A percentile compares a stretch with the other conserved stretches of the same genome.
phyloP scores from a whole-genome alignment of 2,329 filamentous ascomycete species.

The Arthrobotrys sphaeroides region DNA sequence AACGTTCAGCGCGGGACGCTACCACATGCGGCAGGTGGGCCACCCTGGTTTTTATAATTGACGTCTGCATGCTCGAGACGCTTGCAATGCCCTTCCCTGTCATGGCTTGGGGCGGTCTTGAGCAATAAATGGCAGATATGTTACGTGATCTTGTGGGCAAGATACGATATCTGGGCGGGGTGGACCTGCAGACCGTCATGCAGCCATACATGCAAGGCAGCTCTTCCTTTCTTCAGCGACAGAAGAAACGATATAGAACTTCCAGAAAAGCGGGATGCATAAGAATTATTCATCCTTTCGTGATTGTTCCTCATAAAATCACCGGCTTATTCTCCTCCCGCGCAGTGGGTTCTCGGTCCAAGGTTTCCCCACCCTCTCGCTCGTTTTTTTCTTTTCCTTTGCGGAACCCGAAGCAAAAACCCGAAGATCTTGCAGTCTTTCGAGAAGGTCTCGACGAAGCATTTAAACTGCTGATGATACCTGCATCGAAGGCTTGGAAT shows the following conservation, averaged over 20 bases:
- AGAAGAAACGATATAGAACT: constrained; percentile 42
- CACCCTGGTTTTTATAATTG: constrained; percentile 52
- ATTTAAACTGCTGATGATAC: constrained; percentile 6
- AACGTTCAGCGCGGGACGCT: constrained; percentile 46
- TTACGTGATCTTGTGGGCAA: constrained; percentile 44
- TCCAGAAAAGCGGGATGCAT: constrained; percentile 52
- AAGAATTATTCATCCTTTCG: constrained; percentile 24
- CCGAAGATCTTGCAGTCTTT: constrained; percentile 44
- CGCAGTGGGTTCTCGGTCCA: constrained; percentile 37
- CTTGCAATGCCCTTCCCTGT: constrained; percentile 42
- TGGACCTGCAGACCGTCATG: constrained; percentile 47
- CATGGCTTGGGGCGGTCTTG: constrained; percentile 29
- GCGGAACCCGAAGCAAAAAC: background rate
- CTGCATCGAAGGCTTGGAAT: constrained; percentile 25
- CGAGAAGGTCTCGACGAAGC: constrained; percentile 43
- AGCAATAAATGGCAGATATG: constrained; percentile 43
- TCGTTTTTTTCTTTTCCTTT: constrained; percentile 4
- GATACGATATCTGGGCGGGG: constrained; percentile 50
- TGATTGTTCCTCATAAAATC: constrained; percentile 19
- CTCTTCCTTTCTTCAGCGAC: constrained; percentile 36
- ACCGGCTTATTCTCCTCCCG: constrained; percentile 51
- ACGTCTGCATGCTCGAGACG: constrained; percentile 52
- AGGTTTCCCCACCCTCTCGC: constrained; percentile 30
- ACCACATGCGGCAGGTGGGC: constrained; percentile 48
- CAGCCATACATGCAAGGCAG: constrained; percentile 51